Conservation (phyloP, 768 basidiomycete genomes). For the Suillus plorans region DNA sequence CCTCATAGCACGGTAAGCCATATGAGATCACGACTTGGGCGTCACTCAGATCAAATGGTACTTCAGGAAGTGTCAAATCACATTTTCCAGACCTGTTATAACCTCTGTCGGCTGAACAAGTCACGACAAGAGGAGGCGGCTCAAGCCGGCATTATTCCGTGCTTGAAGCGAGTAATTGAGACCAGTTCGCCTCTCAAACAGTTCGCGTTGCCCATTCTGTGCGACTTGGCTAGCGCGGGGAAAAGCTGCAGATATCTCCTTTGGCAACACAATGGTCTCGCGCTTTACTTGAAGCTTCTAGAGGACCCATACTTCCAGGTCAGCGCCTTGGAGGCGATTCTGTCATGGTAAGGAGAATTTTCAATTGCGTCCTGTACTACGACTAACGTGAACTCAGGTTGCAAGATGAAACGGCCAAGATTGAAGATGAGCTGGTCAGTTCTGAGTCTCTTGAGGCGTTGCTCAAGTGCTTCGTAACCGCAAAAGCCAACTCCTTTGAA, state of each 20-base stretch:
- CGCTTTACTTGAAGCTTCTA: conserved; percentile 73
- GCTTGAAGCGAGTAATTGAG: conserved; percentile 85
- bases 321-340: conserved; percentile 84
- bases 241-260: conserved; percentile 87
- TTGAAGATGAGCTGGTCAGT: conserved; percentile 86
- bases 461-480: conserved; percentile 75
- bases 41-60: neutral
- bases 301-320: conserved; percentile 92
- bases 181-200: conserved; percentile 92
- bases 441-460: conserved; percentile 62
- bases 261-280: conserved; percentile 93
- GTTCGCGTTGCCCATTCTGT: conserved; percentile 94
- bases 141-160: conserved; percentile 91
- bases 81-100: conserved; percentile 96
- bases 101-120: conserved; percentile 93
- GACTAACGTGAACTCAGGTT: conserved; percentile 53
- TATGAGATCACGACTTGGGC: neutral
- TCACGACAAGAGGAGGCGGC: conserved; percentile 96
- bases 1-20: conserved; percentile 74
- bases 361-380: neutral
- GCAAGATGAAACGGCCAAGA: conserved; percentile 91
- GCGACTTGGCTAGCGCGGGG: conserved; percentile 93
- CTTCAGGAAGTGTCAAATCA: conserved; percentile 93
- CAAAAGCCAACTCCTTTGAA: conserved; percentile 90
- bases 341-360: conserved; percentile 68